Base-by-base conservation (phyloP, 2,329 filamentous ascomycete genomes). In the Huntiella omanensis region DNA sequence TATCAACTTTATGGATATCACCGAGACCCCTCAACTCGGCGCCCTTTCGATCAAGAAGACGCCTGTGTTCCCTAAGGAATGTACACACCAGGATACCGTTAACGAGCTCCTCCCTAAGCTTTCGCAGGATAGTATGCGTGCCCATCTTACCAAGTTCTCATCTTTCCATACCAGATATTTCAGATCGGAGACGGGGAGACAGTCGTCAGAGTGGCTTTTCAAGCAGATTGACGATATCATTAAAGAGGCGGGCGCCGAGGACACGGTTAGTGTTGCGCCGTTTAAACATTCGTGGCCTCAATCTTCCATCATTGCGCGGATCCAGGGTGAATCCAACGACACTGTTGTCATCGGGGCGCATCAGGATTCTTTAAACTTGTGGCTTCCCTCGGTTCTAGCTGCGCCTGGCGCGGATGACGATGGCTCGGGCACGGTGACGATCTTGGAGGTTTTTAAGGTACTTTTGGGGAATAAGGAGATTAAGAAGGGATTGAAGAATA, bases 391-490 rank as follows among this genome's bases (percentile, higher is more conserved):
- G 2, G 67, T 93, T 33, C 70, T 95, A 33, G 74, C 82, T 11
- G 87, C 88, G 0, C 88, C 88, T 0, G 88, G 88, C 40, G 87
- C 88, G n/a, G 91, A 96, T 54, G 88, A 96, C 55, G 88, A 95
- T 58, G 88, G 87, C 52, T 86, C 81, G 54, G 86, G 86, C 48
- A 91, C 86, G 2, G 85, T 96, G 15, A 96, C 88, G 7, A 96
- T 94, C 54, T 74, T 96, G 45, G 88, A 98, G 63, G 83, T 86
- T 3, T 73, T 98, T 57, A 76, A 85, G 33, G 80, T 83, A 38
- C 70, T 96, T 5, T 70, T 95, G 47, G 71, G 73, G 53, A 80
- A 80, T n/a, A 63, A 79, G 51, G 72, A 77, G 44, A 71, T 94
- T 50, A 62, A 78, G 34, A 64, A 70, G 43, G 85, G 85, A 52